phyloP scores from a whole-genome alignment of 371 early-diverging fungal genomes.

The Coemansia sp. region DNA sequence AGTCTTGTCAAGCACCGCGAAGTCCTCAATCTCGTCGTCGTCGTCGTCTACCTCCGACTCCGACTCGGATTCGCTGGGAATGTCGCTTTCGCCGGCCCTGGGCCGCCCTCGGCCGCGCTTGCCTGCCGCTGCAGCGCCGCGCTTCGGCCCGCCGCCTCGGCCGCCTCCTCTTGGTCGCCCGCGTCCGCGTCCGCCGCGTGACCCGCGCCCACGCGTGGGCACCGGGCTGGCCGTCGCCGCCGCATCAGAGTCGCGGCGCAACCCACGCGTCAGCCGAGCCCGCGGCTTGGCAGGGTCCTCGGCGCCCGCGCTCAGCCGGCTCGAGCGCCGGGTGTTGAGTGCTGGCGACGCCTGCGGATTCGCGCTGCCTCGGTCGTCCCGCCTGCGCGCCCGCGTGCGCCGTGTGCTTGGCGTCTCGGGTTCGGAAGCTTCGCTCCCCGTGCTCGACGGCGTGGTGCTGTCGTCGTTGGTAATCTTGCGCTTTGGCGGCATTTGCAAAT shows the following conservation, averaged over 20 bases:
- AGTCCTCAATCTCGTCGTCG: conserved; percentile 33
- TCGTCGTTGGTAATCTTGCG: conserved; percentile 28
- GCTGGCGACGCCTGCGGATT: conserved; percentile 28
- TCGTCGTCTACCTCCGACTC: conserved; percentile 18
- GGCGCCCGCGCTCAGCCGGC: conserved; percentile 19
- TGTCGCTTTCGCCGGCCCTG: neutral
- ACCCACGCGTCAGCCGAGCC: conserved; percentile 33
- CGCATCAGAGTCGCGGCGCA: conserved; percentile 17
- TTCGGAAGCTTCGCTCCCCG: conserved; percentile 20
- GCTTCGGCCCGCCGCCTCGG: conserved; percentile 2
- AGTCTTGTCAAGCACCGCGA: conserved; percentile 4
- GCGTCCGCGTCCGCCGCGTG: conserved; percentile 23
- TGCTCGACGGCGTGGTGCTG: conserved; percentile 13
- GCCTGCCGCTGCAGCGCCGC: neutral
- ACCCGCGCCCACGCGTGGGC: neutral
- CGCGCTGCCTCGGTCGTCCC: neutral
- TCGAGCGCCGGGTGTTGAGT: conserved; percentile 36
- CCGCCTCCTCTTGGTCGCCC: conserved; percentile 3
- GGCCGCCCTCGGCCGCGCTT: neutral
- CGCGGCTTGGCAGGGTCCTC: conserved; percentile 25
- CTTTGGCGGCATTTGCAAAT: conserved; percentile 32
- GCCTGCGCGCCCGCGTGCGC: conserved; percentile 20
- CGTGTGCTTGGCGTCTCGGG: conserved; percentile 5
- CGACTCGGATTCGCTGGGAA: neutral
- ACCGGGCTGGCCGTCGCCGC: neutral